A percentile compares a stretch with the other conserved stretches of the same genome.
Evolutionary conservation across 768 basidiomycete genomes (phyloP).

Genomic region (Dacryopinax primogenitus): DNA sequence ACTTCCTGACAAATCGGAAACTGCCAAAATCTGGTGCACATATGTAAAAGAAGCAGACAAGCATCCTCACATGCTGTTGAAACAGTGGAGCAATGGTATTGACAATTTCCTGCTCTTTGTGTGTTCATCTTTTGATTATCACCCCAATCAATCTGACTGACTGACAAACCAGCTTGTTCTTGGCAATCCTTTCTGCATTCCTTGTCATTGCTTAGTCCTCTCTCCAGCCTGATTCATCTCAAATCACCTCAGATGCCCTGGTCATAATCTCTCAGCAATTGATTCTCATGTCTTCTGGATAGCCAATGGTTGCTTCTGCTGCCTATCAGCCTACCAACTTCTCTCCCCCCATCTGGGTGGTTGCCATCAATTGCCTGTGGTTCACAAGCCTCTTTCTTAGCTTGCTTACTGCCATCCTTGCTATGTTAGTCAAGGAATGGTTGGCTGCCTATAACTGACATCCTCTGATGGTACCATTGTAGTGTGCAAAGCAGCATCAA

Average conservation of each 20-base stretch:
- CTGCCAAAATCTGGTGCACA: conserved; percentile 26
- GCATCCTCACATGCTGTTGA: conserved; percentile 25
- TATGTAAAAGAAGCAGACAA: conserved; percentile 30
- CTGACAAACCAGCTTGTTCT: conserved; percentile 26
- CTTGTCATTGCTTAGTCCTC: conserved; percentile 21
- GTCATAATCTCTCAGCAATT: neutral
- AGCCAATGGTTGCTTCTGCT: neutral
- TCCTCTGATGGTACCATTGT: conserved; percentile 21
- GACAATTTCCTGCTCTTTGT: conserved; percentile 33
- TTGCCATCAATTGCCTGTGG: conserved; percentile 35
- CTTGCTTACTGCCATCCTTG: conserved; percentile 31
- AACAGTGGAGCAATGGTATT: conserved; percentile 34
- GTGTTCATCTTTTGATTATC: neutral
- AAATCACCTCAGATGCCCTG: conserved; percentile 10
- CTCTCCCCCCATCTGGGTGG: conserved; percentile 22
- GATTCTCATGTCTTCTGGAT: neutral
- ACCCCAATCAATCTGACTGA: neutral
- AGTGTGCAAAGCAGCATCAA: conserved; percentile 33
- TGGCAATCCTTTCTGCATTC: conserved; percentile 22
- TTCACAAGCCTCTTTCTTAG: conserved; percentile 31
- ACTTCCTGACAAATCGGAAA: neutral
- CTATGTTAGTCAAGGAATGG: conserved; percentile 42
- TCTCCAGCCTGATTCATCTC: conserved; percentile 19
- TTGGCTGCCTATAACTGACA: conserved; percentile 29
- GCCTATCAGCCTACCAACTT: neutral